phyloP scores from a whole-genome alignment of 1,139 yeast species.

The Pichia sp. region DNA sequence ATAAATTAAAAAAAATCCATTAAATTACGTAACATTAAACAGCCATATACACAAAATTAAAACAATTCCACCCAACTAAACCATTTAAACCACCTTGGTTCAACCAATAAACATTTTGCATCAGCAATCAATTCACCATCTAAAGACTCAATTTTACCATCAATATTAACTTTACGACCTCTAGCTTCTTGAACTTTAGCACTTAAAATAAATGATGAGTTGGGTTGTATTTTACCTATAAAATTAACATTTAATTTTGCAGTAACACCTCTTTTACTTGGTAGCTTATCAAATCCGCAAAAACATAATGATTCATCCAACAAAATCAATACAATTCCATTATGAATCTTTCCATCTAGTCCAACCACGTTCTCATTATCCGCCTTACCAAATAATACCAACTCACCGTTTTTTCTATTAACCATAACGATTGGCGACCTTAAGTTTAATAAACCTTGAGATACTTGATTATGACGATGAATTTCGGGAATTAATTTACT shows the following conservation, averaged over 20 bases:
- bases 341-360: constrained; percentile 72
- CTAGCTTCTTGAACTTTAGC: constrained; percentile 62
- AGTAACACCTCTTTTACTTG: constrained; percentile 85
- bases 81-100: constrained; percentile 75
- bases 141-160: constrained; percentile 37
- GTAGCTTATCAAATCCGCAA: constrained; percentile 82
- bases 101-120: constrained; percentile 61
- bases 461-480: constrained; percentile 57
- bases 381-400: constrained; percentile 46
- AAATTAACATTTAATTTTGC: constrained; percentile 69
- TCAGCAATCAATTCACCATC: constrained; percentile 37
- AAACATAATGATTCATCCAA: constrained; percentile 82
- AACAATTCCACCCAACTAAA: constrained; percentile 49
- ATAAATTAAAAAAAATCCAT: not conserved
- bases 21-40: not conserved
- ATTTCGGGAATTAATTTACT: constrained; percentile 52
- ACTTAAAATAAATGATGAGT: constrained; percentile 56
- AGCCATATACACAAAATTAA: constrained; percentile 3
- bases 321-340: constrained; percentile 78
- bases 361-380: constrained; percentile 38
- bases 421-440: constrained; percentile 46
- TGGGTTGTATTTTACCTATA: constrained; percentile 57
- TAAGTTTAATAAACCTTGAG: constrained; percentile 61
- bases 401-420: constrained; percentile 40
- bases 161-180: constrained; percentile 76